A percentile compares a stretch with the other conserved stretches of the same genome.
These are phyloP conservation scores for Colletotrichum simmondsii DNA, from an alignment of 2,329 filamentous ascomycete species.

Conservation along the genomic window DNA sequence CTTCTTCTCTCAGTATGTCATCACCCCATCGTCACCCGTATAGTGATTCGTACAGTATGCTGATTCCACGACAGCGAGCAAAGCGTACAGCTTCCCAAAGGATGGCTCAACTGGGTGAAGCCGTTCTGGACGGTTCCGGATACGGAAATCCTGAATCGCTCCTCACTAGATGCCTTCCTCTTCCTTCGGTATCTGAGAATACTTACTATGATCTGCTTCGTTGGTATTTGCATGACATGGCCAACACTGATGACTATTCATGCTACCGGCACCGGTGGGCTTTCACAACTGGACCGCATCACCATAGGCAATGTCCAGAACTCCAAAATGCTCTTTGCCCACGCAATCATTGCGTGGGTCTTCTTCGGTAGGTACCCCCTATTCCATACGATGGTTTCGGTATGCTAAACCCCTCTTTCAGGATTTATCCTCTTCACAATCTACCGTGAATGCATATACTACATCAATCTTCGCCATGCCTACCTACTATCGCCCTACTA, in stretches of 20 bases:
- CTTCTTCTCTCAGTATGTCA: slow-evolving; percentile 58
- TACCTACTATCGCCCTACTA: slow-evolving; percentile 90
- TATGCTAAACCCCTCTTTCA: slow-evolving; percentile 9
- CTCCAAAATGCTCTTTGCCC: slow-evolving; percentile 79
- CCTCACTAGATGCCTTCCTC: slow-evolving; percentile 91
- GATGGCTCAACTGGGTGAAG: slow-evolving; percentile 74
- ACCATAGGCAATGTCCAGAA: slow-evolving; percentile 63
- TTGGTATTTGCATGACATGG: slow-evolving; percentile 85
- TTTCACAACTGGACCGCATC: slow-evolving; percentile 72
- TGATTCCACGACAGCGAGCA: slow-evolving; percentile 25
- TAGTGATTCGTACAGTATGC: too few relatives aligned
- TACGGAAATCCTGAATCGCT: slow-evolving; percentile 86
- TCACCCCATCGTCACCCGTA: too few relatives aligned
- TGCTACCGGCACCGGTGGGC: slow-evolving; percentile 77
- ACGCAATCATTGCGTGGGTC: slow-evolving; percentile 82
- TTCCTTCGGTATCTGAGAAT: slow-evolving; percentile 79
- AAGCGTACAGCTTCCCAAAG: slow-evolving; percentile 58
- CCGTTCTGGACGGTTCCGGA: slow-evolving; percentile 77
- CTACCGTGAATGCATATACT: slow-evolving; percentile 90
- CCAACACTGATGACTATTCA: slow-evolving; percentile 88
- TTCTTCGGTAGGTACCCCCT: slow-evolving; percentile 70
- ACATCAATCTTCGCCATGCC: slow-evolving; percentile 92
- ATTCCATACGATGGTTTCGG: not conserved
- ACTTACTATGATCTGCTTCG: slow-evolving; percentile 79
- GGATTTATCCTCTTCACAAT: slow-evolving; percentile 90